Evolutionary conservation across 164 flowering plant genomes (phyloP).

Genomic region (Sedum album): DNA sequence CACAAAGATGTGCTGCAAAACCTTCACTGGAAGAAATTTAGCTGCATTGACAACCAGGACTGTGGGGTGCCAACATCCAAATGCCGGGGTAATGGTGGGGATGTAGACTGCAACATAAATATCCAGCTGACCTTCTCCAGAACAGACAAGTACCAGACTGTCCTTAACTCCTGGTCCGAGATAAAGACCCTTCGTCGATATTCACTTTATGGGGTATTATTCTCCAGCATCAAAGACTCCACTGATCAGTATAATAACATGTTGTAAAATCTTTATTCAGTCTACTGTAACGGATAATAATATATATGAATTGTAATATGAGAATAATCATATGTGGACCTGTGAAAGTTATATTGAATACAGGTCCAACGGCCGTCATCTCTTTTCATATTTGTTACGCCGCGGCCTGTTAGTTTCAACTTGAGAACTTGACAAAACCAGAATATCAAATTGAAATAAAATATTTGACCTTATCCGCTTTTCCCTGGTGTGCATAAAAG

Average conservation of each 20-base stretch:
- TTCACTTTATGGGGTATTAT: slow-evolving; percentile 48
- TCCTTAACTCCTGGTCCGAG: slow-evolving; percentile 79
- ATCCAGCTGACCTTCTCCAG: slow-evolving; percentile 72
- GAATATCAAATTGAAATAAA: not conserved
- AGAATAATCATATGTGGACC: not conserved
- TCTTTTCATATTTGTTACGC: not conserved
- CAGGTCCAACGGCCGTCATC: not conserved
- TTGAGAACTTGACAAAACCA: not conserved
- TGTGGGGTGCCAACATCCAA: slow-evolving; percentile 39
- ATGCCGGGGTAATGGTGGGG: slow-evolving; percentile 41
- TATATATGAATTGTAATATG: not conserved
- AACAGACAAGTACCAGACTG: slow-evolving; percentile 47
- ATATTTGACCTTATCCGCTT: not conserved
- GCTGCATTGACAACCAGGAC: slow-evolving; percentile 43
- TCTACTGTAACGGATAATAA: not conserved
- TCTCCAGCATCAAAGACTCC: slow-evolving; percentile 28
- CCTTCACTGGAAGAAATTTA: slow-evolving; percentile 53
- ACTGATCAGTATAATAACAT: slow-evolving; percentile 11
- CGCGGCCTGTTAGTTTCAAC: not conserved
- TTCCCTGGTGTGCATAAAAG: not conserved
- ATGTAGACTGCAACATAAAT: slow-evolving; percentile 35
- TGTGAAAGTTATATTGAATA: no score
- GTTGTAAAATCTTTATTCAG: not conserved
- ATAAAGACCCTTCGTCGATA: slow-evolving; percentile 46
- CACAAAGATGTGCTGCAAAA: slow-evolving; percentile 55